These are phyloP conservation scores for Pythium sukuiense DNA, from an alignment of 352 stramenopile species.

Conservation along the genomic window DNA sequence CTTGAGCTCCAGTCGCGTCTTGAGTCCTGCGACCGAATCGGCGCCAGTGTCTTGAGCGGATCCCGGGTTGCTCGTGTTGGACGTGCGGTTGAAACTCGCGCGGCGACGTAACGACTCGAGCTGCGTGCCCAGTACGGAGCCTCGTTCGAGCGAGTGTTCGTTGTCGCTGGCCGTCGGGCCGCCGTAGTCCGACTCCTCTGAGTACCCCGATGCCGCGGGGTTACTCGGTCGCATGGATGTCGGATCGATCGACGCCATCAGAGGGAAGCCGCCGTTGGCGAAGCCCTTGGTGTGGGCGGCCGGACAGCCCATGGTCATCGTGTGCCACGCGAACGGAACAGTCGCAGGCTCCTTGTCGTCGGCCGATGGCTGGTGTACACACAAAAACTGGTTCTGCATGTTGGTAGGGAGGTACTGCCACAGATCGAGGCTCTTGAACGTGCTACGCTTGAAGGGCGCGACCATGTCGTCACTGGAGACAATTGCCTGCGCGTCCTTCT, in stretches of 20 bases:
- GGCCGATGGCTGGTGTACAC: slow-evolving; percentile 43
- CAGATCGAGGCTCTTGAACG: slow-evolving; percentile 73
- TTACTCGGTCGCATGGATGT: neutral
- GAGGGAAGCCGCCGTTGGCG: slow-evolving; percentile 59
- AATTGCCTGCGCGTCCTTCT: slow-evolving; percentile 3
- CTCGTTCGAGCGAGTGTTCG: slow-evolving; percentile 11
- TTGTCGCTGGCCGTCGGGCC: slow-evolving; percentile 28
- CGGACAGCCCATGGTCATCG: slow-evolving; percentile 85
- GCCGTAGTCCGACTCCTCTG: slow-evolving; percentile 33
- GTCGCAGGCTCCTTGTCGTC: slow-evolving; percentile 17
- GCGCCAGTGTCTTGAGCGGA: slow-evolving; percentile 13
- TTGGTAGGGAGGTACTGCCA: slow-evolving; percentile 85
- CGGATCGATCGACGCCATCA: slow-evolving; percentile 6
- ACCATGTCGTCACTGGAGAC: slow-evolving; percentile 33
- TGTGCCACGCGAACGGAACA: slow-evolving; percentile 70
- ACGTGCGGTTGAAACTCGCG: slow-evolving; percentile 17
- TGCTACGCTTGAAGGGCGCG: slow-evolving; percentile 82
- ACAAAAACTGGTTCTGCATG: slow-evolving; percentile 85
- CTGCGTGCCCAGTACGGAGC: slow-evolving; percentile 4
- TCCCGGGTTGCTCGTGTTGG: slow-evolving; percentile 17
- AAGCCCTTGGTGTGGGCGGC: slow-evolving; percentile 83
- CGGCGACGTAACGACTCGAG: slow-evolving; percentile 8
- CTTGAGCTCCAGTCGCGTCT: slow-evolving; percentile 64
- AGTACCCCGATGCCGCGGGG: slow-evolving; percentile 24
- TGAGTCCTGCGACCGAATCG: slow-evolving; percentile 58